phyloP scores from a whole-genome alignment of 495 filamentous ascomycete genomes.

The Aspergillus asperescens region DNA sequence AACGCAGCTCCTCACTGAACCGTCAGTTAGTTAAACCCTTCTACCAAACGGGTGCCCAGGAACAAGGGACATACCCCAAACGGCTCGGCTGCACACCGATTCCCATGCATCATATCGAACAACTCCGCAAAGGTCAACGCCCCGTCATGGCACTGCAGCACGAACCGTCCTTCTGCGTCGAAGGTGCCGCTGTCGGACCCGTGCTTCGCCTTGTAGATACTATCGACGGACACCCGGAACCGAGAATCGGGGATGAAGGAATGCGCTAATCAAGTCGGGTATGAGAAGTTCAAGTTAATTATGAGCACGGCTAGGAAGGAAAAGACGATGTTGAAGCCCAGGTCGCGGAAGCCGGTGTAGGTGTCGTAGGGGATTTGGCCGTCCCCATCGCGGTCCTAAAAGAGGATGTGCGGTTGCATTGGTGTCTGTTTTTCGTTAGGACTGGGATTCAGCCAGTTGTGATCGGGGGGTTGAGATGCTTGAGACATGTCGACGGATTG shows the following conservation, averaged over 20 bases:
- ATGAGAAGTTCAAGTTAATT: conserved; percentile 49
- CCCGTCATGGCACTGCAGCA: conserved; percentile 40
- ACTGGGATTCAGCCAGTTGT: background rate
- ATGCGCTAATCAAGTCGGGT: conserved; percentile 38
- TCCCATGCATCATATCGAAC: conserved; percentile 33
- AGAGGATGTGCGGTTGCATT: conserved; percentile 51
- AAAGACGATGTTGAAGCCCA: conserved; percentile 48
- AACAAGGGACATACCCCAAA: conserved; percentile 30
- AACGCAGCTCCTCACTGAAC: conserved; percentile 6
- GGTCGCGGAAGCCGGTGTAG: conserved; percentile 46
- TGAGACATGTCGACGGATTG: background rate
- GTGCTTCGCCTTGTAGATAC: conserved; percentile 54
- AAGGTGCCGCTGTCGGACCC: conserved; percentile 50
- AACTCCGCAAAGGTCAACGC: conserved; percentile 26
- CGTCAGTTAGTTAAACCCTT: background rate
- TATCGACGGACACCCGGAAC: conserved; percentile 46
- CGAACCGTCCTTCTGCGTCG: conserved; percentile 51
- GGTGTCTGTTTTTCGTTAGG: conserved; percentile 20
- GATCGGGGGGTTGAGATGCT: background rate
- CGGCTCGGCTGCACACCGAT: conserved; percentile 41
- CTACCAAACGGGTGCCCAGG: background rate
- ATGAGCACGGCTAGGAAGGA: conserved; percentile 38
- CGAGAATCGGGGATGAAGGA: conserved; percentile 40
- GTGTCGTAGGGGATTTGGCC: conserved; percentile 50
- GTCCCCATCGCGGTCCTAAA: conserved; percentile 50